These are phyloP conservation scores for Vanilla planifolia DNA, from an alignment of 106 monocot genomes.

Conservation along the genomic window DNA sequence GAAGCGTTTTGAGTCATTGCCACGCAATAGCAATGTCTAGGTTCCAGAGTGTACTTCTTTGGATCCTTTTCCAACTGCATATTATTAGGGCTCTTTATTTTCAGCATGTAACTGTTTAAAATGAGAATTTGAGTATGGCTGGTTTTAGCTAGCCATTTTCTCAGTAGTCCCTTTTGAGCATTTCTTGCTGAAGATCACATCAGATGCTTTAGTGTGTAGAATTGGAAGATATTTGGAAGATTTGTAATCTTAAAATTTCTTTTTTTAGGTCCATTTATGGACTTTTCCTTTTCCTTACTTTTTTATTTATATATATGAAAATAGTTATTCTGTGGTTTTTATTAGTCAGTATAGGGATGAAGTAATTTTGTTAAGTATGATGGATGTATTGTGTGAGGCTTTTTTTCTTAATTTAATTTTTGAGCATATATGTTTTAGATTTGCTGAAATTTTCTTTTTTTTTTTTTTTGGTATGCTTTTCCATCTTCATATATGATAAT, in stretches of 20 bases:
- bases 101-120: conserved; percentile 3
- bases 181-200: background rate
- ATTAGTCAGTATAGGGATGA: no score
- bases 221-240: background rate
- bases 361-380: no score
- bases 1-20: conserved; percentile 32
- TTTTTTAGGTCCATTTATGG: background rate
- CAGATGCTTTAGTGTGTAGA: background rate
- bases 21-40: conserved; percentile 12
- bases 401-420: no score
- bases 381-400: no score
- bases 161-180: background rate
- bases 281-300: background rate
- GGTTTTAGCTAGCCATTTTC: background rate
- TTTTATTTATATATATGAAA: no score
- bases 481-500: no score
- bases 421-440: no score
- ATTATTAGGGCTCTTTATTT: background rate
- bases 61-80: conserved; percentile 4
- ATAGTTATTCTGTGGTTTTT: no score
- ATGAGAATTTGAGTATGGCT: background rate
- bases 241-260: no score
- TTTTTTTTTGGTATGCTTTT: no score
- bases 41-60: conserved; percentile 22
- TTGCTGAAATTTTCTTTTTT: no score